Evolutionary conservation across 495 filamentous ascomycete genomes (phyloP).

Genomic region (Staphylotrichum longicolle): DNA sequence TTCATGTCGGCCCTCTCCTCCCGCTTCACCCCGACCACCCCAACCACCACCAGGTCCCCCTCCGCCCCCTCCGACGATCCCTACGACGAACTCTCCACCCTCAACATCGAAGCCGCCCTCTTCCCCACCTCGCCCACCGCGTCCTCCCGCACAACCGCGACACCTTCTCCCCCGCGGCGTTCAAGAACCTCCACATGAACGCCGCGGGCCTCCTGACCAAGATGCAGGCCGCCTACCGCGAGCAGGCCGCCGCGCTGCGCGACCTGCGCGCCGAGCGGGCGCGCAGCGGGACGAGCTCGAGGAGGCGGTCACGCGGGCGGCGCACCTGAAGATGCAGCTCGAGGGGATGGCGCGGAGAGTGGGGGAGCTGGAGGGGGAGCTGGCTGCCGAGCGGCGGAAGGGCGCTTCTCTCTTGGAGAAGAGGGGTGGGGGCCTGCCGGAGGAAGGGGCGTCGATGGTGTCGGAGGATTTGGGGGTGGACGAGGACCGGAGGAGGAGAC

Average conservation of each 20-base stretch:
- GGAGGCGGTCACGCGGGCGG: slow-evolving; percentile 65
- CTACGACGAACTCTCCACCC: slow-evolving; percentile 47
- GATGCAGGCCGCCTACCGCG: slow-evolving; percentile 70
- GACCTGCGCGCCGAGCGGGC: slow-evolving; percentile 61
- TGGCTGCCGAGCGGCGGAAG: slow-evolving; percentile 51
- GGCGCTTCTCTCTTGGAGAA: no score
- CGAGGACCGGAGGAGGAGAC: slow-evolving; percentile 48
- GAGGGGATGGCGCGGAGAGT: slow-evolving; percentile 72
- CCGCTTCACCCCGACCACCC: slow-evolving; percentile 36
- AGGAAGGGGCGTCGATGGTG: slow-evolving; percentile 28
- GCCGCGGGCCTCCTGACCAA: slow-evolving; percentile 62
- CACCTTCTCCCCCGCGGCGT: slow-evolving; percentile 61
- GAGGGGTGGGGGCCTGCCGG: no score
- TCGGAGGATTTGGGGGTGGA: slow-evolving; percentile 56
- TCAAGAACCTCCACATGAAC: slow-evolving; percentile 66
- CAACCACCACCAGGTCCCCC: not conserved
- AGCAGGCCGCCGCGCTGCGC: slow-evolving; percentile 57
- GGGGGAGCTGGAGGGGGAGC: slow-evolving; percentile 60
- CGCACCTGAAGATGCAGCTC: slow-evolving; percentile 68
- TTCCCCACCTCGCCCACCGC: slow-evolving; percentile 51
- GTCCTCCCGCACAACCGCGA: slow-evolving; percentile 35
- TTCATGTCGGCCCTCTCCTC: slow-evolving; percentile 47
- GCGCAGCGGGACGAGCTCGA: slow-evolving; percentile 68
- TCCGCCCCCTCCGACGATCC: slow-evolving; percentile 16
- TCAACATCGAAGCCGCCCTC: slow-evolving; percentile 63